Evolutionary conservation across 371 early-diverging fungal species (phyloP).

Genomic region (Rhizopus microsporus): DNA sequence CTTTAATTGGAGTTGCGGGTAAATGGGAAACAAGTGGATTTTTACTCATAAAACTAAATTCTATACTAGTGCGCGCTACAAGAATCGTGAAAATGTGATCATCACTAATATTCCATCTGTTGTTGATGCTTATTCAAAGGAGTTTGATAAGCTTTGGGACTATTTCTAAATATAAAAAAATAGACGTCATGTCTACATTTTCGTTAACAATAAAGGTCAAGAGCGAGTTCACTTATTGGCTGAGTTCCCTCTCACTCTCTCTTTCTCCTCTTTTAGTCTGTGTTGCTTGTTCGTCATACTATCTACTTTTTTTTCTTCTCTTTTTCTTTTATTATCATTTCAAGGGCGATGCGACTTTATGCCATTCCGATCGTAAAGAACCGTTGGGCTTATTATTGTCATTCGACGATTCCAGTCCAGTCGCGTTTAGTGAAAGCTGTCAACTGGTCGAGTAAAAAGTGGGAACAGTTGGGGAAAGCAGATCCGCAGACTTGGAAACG

Average conservation of each 20-base stretch:
- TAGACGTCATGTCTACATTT: too few relatives aligned
- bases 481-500: conserved; percentile 58
- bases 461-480: conserved; percentile 59
- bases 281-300: too few relatives aligned
- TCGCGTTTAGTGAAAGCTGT: conserved; percentile 57
- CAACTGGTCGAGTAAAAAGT: conserved; percentile 61
- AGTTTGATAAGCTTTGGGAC: conserved; percentile 61
- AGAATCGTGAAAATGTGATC: conserved; percentile 62
- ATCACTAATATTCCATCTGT: conserved; percentile 58
- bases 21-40: conserved; percentile 5
- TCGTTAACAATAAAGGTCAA: too few relatives aligned
- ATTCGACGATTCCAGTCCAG: conserved; percentile 35
- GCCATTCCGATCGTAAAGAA: conserved; percentile 50
- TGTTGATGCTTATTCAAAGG: conserved; percentile 46
- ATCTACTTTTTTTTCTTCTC: conserved; percentile 1
- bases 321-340: conserved; percentile 3
- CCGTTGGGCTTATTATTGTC: conserved; percentile 58
- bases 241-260: too few relatives aligned
- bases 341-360: conserved; percentile 36
- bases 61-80: conserved; percentile 53
- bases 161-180: conserved; percentile 30
- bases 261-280: too few relatives aligned
- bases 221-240: too few relatives aligned
- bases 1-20: conserved; percentile 56
- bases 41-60: conserved; percentile 26